Evolutionary conservation across 768 basidiomycete genomes (phyloP).

Genomic region (Collybia sordida): DNA sequence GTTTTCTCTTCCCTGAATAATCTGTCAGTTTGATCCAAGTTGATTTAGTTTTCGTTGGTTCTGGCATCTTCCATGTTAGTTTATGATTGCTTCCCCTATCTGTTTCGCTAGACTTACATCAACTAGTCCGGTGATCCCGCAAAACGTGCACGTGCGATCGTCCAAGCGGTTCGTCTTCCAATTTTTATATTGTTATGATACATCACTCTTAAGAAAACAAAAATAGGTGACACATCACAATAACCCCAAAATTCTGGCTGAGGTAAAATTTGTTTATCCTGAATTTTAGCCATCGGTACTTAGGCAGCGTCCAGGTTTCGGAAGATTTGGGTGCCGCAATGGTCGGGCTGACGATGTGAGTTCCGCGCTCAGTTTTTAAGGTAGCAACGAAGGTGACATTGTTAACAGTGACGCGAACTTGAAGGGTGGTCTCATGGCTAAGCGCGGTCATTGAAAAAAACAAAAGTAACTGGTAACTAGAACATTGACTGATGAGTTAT

Average conservation of each 20-base stretch:
- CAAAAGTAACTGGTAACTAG: not conserved
- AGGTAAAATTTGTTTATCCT: constrained; percentile 42
- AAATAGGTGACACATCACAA: constrained; percentile 90
- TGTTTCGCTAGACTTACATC: constrained; percentile 1
- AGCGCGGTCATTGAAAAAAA: constrained; percentile 60
- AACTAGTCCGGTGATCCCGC: constrained; percentile 86
- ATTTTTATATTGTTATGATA: not conserved
- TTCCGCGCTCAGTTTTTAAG: constrained; percentile 6
- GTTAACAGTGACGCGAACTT: constrained; percentile 56
- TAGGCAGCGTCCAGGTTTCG: constrained; percentile 49
- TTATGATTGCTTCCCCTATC: not conserved
- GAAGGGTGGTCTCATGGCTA: constrained; percentile 69
- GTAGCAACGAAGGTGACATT: constrained; percentile 1
- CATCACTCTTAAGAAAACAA: constrained; percentile 8
- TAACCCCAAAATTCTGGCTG: constrained; percentile 89
- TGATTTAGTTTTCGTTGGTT: constrained; percentile 88
- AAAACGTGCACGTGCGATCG: constrained; percentile 92
- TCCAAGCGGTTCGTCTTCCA: constrained; percentile 72
- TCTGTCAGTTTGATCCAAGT: constrained; percentile 9
- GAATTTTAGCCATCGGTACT: constrained; percentile 4
- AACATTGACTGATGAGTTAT: not conserved
- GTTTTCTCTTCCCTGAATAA: constrained; percentile 21
- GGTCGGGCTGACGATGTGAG: constrained; percentile 90
- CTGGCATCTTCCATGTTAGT: constrained; percentile 91
- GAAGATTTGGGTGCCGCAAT: constrained; percentile 88